Conservation (phyloP, 257 asterid genomes). For the Solanum tarijense region DNA sequence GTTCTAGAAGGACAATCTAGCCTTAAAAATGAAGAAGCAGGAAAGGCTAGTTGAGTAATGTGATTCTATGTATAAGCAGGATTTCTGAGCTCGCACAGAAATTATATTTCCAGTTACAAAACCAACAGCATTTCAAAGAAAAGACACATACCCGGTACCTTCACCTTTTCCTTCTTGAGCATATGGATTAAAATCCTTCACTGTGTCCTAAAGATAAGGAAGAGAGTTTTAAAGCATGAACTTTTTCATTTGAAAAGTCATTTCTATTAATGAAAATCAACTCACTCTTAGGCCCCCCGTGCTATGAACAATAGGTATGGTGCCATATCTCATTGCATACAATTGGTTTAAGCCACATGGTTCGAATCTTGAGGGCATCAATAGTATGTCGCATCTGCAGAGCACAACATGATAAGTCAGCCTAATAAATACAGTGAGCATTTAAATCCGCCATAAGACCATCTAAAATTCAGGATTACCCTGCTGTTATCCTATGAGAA, state of each 20-base stretch:
- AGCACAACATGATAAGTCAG: not conserved
- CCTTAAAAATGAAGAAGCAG: not conserved
- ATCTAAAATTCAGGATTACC: constrained; percentile 27
- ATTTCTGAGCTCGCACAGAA: not conserved
- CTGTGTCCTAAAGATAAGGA: constrained; percentile 59
- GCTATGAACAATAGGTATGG: constrained; percentile 78
- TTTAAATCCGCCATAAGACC: not conserved
- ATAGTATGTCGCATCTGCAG: constrained; percentile 82
- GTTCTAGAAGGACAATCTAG: not conserved
- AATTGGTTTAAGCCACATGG: constrained; percentile 94
- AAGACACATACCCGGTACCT: constrained; percentile 79
- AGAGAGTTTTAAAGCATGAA: not conserved
- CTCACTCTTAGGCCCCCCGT: constrained; percentile 94
- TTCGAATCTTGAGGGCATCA: constrained; percentile 96
- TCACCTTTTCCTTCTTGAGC: constrained; percentile 61
- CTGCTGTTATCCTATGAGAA: constrained; percentile 86
- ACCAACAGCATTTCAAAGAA: not conserved
- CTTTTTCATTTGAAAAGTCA: not conserved
- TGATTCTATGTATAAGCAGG: not conserved
- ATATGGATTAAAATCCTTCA: constrained; percentile 60
- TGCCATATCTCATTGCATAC: constrained; percentile 96
- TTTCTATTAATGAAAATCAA: constrained; percentile 5
- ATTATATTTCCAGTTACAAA: not conserved
- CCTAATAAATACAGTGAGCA: not conserved
- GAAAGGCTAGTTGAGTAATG: not conserved